Conservation (phyloP, 2,329 filamentous ascomycete genomes). For the Fusarium succisae region DNA sequence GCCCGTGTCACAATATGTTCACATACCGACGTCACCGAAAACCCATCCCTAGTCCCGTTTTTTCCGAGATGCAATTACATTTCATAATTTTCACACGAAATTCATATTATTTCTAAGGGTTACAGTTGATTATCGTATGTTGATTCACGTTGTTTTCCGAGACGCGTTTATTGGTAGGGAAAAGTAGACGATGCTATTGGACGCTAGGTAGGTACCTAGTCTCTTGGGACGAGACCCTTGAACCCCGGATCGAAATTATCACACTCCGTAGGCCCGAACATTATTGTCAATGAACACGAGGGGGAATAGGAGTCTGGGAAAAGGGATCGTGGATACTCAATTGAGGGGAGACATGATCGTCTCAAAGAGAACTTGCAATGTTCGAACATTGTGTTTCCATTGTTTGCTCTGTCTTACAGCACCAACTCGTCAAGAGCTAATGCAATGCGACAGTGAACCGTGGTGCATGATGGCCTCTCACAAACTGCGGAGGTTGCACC, state of each 20-base stretch:
- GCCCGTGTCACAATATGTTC: conserved; percentile 6
- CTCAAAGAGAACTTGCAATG: neutral
- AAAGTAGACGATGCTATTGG: neutral
- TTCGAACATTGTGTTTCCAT: neutral
- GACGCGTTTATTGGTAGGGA: conserved; percentile 29
- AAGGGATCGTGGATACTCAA: neutral
- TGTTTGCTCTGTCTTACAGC: neutral
- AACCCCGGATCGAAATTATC: conserved; percentile 2
- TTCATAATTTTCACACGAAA: neutral
- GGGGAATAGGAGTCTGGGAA: neutral
- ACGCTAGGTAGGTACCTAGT: neutral
- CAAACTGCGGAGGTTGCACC: conserved; percentile 14
- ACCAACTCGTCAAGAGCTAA: neutral
- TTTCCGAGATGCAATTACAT: neutral
- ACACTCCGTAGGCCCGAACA: neutral
- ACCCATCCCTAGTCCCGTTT: neutral
- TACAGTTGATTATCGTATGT: neutral
- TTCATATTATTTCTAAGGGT: neutral
- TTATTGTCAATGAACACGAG: neutral
- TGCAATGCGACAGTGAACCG: conserved; percentile 7
- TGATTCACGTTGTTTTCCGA: conserved; percentile 23
- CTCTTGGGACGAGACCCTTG: conserved; percentile 17
- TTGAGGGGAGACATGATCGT: neutral
- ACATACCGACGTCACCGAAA: conserved; percentile 25
- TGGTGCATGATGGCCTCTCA: conserved; percentile 13